A percentile compares a stretch with the other conserved stretches of the same genome.
Conservation (phyloP, 2,329 filamentous ascomycete species). For the Daldinia sp. region DNA sequence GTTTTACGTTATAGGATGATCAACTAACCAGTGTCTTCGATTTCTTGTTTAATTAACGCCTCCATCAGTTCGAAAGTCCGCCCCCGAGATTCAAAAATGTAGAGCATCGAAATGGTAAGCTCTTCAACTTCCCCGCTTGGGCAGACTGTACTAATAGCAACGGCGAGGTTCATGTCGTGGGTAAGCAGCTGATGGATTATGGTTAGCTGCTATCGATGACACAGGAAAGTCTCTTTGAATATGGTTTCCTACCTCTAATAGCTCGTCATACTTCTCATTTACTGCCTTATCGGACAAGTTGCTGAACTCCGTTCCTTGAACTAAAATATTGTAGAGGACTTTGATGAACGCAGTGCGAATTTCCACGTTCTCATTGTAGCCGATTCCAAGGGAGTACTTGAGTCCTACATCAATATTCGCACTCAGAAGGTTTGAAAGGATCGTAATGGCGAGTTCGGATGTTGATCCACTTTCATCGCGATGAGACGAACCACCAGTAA, state of each 20-base stretch:
- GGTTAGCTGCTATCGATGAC: slow-evolving; percentile 18
- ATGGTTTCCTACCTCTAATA: slow-evolving; percentile 65
- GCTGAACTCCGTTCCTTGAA: slow-evolving; percentile 79
- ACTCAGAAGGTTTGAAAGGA: slow-evolving; percentile 76
- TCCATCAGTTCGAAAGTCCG: slow-evolving; percentile 73
- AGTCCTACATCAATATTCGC: slow-evolving; percentile 79
- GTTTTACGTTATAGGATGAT: slow-evolving; percentile 10
- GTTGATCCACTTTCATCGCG: slow-evolving; percentile 68
- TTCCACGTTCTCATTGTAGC: slow-evolving; percentile 77
- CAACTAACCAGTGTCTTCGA: slow-evolving; percentile 70
- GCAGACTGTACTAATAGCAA: slow-evolving; percentile 74
- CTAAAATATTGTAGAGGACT: slow-evolving; percentile 76
- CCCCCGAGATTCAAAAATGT: slow-evolving; percentile 76
- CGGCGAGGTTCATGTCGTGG: slow-evolving; percentile 71
- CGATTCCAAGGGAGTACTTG: slow-evolving; percentile 77
- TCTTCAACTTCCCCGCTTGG: slow-evolving; percentile 77
- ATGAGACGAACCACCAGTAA: slow-evolving; percentile 52
- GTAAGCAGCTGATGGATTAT: slow-evolving; percentile 64
- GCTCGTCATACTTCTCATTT: slow-evolving; percentile 75
- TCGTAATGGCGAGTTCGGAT: slow-evolving; percentile 74
- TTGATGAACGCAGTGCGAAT: slow-evolving; percentile 78
- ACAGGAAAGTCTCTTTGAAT: not conserved
- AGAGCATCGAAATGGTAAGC: slow-evolving; percentile 74
- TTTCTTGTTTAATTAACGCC: slow-evolving; percentile 75
- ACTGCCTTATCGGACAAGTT: slow-evolving; percentile 75